phyloP scores from a whole-genome alignment of 768 basidiomycete genomes.

The Guyanaporus albipodus region DNA sequence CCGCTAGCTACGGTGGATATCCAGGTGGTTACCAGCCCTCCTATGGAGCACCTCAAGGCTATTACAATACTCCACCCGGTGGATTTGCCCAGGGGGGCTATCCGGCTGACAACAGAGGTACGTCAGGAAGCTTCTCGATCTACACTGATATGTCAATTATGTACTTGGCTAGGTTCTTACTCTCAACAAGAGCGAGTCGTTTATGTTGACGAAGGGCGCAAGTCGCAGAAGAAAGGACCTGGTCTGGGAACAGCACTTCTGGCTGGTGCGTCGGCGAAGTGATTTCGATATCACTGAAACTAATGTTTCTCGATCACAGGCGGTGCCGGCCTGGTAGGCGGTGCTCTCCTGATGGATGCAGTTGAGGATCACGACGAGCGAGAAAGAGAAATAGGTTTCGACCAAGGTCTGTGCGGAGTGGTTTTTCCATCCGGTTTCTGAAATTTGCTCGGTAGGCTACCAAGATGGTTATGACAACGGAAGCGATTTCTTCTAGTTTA shows the following conservation, averaged over 20 bases:
- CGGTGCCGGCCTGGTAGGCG: slow-evolving; percentile 66
- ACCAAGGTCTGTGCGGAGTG: slow-evolving; percentile 31
- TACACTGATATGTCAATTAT: slow-evolving; percentile 1
- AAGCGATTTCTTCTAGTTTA: slow-evolving; percentile 8
- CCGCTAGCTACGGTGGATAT: slow-evolving; percentile 19
- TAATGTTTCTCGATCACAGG: slow-evolving; percentile 31
- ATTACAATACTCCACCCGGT: slow-evolving; percentile 13
- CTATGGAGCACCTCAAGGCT: slow-evolving; percentile 13
- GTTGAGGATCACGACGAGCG: slow-evolving; percentile 41
- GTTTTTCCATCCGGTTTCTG: slow-evolving; percentile 1
- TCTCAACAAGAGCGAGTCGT: slow-evolving; percentile 31
- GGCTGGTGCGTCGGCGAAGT: slow-evolving; percentile 37
- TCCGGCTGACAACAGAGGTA: slow-evolving; percentile 22
- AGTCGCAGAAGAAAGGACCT: slow-evolving; percentile 43
- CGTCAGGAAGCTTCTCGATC: neutral
- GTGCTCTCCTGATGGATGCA: slow-evolving; percentile 50
- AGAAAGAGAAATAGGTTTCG: slow-evolving; percentile 31
- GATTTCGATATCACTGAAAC: neutral
- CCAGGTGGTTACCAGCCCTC: slow-evolving; percentile 13
- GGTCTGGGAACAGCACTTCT: slow-evolving; percentile 47
- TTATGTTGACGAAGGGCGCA: slow-evolving; percentile 36
- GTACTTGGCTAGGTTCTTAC: slow-evolving; percentile 25
- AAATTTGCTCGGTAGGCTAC: slow-evolving; percentile 27
- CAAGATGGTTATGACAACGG: slow-evolving; percentile 20
- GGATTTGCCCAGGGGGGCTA: slow-evolving; percentile 18